Conservation (phyloP, 768 basidiomycete species). For the Hydnum rufescens region DNA sequence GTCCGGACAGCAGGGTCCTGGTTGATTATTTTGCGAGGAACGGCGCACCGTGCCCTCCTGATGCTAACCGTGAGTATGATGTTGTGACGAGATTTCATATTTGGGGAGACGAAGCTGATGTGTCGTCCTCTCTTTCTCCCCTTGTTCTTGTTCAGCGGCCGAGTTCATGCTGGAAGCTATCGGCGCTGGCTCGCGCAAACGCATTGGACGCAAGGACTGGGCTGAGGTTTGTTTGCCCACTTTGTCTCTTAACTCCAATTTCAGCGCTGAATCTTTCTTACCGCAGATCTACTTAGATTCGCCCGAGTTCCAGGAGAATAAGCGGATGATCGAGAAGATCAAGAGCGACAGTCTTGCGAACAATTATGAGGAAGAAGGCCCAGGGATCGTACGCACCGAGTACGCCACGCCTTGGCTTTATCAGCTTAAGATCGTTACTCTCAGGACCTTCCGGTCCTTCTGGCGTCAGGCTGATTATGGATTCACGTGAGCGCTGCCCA, state of each 20-base stretch:
- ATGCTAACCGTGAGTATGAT: conserved; percentile 39
- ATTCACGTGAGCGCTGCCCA: conserved; percentile 15
- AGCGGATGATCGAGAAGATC: conserved; percentile 19
- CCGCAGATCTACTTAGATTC: conserved; percentile 18
- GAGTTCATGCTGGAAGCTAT: conserved; percentile 60
- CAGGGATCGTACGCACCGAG: neutral
- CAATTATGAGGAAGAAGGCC: neutral
- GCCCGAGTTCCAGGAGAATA: conserved; percentile 16
- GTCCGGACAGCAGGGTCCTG: conserved; percentile 44
- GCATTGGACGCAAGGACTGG: conserved; percentile 21
- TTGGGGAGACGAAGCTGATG: neutral
- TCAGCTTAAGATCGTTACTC: conserved; percentile 48
- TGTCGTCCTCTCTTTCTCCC: too few species aligned
- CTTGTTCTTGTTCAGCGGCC: conserved; percentile 12
- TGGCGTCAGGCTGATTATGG: conserved; percentile 79
- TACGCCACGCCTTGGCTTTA: conserved; percentile 55
- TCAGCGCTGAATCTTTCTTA: neutral
- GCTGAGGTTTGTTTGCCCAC: conserved; percentile 12
- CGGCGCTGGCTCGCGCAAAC: conserved; percentile 34
- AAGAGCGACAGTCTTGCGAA: conserved; percentile 27
- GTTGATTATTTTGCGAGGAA: conserved; percentile 57
- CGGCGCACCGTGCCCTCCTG: conserved; percentile 53
- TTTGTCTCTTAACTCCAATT: neutral
- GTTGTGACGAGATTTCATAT: neutral
- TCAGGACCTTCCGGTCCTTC: conserved; percentile 46